Evolutionary conservation across 2,329 filamentous ascomycete genomes (phyloP), one percentile per base, ranked within the genome.

Genomic region (Cladophialophora chaetospira): DNA sequence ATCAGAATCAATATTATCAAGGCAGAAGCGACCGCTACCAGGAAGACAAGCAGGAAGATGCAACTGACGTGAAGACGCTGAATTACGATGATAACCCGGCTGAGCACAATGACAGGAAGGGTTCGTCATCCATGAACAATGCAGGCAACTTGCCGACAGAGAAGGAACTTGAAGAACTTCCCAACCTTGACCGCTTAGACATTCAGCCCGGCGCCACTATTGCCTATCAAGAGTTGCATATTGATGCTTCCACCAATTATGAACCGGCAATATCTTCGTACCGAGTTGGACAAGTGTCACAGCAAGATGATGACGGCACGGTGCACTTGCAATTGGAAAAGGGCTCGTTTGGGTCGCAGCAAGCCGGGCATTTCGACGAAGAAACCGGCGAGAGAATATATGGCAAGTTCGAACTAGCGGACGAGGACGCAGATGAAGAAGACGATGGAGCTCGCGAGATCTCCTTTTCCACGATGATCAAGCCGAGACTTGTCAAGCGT

Each of bases 381-480:
- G 73, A 81, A 35, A 86, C 88, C 0, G 91, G 90, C 0, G 78
- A 88, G 60, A 81, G 90, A 8, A 72, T 90, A 8, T 96, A 93
- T 65, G 85, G 82, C 60, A 88, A 86, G 56, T 94, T 95, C 63
- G 90, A 95, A 66, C 85, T 82, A 9, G 68, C 69, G 5, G 80
- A 85, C 5, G 82, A 84, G 9, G 84, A 83, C 10, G 82, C 82
- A 0, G 78, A 79, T 11, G 76, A 76, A 8, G 74, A 77, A 48
- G 81, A 87, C 54, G 79, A 86, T 58, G 88, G 88, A 1, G 76
- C 81, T 46, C 79, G 85, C n/a, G 77, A 77, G 5, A 57, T 91
- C 26, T 65, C 71, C 0, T 87, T 88, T 71, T 69, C 70, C 2
- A 85, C 89, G 19, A 77, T 94, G 68, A 79, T 84, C 33, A 86